Evolutionary conservation across 2,329 filamentous ascomycete genomes (phyloP), one percentile per base, ranked within the genome.

Genomic region (Fusarium circinatum): DNA sequence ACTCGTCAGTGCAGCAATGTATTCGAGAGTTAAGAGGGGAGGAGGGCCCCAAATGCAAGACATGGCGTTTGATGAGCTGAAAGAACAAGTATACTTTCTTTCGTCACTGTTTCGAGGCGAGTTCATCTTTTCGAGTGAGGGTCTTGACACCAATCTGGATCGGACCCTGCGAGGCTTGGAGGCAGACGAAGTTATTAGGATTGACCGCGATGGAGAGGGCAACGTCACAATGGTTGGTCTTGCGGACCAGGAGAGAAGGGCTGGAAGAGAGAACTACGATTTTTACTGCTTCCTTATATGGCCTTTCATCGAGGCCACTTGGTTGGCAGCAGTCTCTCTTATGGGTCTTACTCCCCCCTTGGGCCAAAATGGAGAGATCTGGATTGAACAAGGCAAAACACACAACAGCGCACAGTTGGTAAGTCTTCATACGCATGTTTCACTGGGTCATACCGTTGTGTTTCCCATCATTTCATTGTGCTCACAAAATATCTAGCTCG

Each of bases 201-300:
- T 97, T 22, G 89, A 89, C 17, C 87, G 90, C 20, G 84, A 89
- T 42, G 83, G 86, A 1, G 83, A 86, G 10, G 87, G 86, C 0
- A 86, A 88, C 1, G 88, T 94, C n/a, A 85, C 85, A 2, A 90
- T 85, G 62, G 85, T 98, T 42, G 94, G 94, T 9, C 86, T 99
- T 13, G 92, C 93, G 24, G 89, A 93, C 11, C 84, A 88, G 7
- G 96, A 99, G 82, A 89, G 95, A 24, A 86, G 88, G 36, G 91
- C 89, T 12, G 96, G 96, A 4, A 87, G 96, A 42, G 96, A 99
- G 82, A 98, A 98, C 78, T 99, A 93, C 78, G 96, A 99, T 80
- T 99, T 99, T 83, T 98, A 98, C 84, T 98, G 96, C 84, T 99
- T 98, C 86, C 85, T 99, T 26, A 94, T 99, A 72, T 99, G 96